A percentile compares a stretch with the other conserved stretches of the same genome.
Evolutionary conservation across 345 rosid species (phyloP).

Genomic region (Lepidium aucheri): DNA sequence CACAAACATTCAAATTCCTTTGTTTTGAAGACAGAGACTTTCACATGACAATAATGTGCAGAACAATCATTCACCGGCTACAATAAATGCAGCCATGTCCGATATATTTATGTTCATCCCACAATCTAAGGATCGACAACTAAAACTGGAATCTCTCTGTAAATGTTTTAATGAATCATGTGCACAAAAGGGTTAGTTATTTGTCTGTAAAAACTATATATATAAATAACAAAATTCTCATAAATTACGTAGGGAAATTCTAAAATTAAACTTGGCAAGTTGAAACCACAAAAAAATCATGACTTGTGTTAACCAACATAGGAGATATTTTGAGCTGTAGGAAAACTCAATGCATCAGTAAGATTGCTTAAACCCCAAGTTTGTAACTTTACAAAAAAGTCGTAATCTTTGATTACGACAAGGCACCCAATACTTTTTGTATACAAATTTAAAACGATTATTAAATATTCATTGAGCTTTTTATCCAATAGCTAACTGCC

Average conservation of each 20-base stretch:
- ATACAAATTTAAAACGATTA: background rate
- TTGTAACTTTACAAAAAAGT: background rate
- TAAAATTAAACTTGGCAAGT: too few species aligned
- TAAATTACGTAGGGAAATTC: background rate
- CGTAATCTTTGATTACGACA: conserved; percentile 6
- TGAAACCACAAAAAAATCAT: too few species aligned
- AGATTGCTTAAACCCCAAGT: background rate
- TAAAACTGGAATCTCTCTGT: background rate
- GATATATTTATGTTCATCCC: background rate
- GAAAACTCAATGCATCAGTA: background rate
- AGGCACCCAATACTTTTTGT: conserved; percentile 2
- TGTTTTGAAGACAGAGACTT: background rate
- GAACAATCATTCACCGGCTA: conserved; percentile 1
- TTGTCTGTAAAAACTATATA: too few species aligned
- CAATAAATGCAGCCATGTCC: conserved; percentile 12
- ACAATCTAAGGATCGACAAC: background rate
- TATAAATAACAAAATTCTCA: background rate
- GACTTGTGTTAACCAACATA: background rate
- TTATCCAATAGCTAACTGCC: background rate
- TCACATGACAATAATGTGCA: background rate
- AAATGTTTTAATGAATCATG: background rate
- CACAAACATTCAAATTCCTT: background rate
- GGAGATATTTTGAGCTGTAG: background rate
- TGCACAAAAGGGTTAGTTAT: background rate
- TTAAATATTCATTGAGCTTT: background rate